Base-by-base conservation (phyloP, 768 basidiomycete species). In the Trametes maxima region DNA sequence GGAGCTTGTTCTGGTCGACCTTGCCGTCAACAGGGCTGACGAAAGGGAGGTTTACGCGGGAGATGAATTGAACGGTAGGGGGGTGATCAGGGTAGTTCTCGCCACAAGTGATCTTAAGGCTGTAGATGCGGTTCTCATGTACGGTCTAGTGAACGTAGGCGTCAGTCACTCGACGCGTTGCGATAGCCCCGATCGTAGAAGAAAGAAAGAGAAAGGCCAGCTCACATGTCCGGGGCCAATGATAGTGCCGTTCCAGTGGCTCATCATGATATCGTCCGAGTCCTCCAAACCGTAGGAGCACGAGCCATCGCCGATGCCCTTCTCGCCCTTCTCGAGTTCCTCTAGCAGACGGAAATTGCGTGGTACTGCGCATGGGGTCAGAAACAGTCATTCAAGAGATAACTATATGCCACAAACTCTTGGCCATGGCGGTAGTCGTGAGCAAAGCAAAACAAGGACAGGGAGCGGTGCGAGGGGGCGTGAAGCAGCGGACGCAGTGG, bases 261-360 rank as follows among this genome's bases (percentile, higher is more conserved):
- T 90, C 95, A 99, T 98, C 80, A 93, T 80, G 79, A 96, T 90
- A 82, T 98, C 97, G 73, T 98, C 95, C 68, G 88, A 77, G 75
- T 98, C 94, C 77, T 94, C 93, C 61, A 99, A 80, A 42, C 97
- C 97, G 70, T 98, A 99, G 19, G 94, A 96, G 79, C 94, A 97
- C 17, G 92, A 94, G 57, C 95, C 96, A 78, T 98, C 96, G 65
- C 96, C 96, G 73, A 98, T 94, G 54, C 97, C 97, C 76, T 99
- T 99, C 82, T 99, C 97, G 70, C 97, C 97, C 77, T 98, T 98
- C 76, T 99, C 97, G 65, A 99, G 90, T 80, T 99, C 97, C 73
- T 97, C 97, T 40, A 99, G 86, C 21, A 98, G 86, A 51, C 92
- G 85, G 80, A 98, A 98, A 78, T 95, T 98, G 72, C 96, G 85